A percentile compares a stretch with the other conserved stretches of the same genome.
Evolutionary conservation across 208 protist genomes (phyloP).

Genomic region (Trypanosoma vivax): DNA sequence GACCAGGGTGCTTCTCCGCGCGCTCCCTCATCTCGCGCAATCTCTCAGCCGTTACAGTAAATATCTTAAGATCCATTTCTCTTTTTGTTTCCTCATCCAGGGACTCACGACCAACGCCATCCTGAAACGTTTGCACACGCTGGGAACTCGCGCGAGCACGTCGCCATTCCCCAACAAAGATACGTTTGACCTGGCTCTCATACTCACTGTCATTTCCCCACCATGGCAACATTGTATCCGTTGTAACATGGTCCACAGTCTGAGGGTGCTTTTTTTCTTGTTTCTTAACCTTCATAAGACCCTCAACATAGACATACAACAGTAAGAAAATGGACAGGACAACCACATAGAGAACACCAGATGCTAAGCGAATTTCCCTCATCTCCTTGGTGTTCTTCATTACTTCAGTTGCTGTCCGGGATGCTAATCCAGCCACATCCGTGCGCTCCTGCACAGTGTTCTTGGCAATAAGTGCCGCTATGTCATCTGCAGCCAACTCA

Average conservation of each 20-base stretch:
- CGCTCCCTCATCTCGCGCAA: slow-evolving; percentile 67
- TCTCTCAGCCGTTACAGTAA: slow-evolving; percentile 72
- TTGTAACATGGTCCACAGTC: slow-evolving; percentile 56
- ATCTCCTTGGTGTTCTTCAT: slow-evolving; percentile 82
- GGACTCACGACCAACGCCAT: slow-evolving; percentile 71
- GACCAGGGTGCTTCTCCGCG: slow-evolving; percentile 46
- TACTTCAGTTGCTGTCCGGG: slow-evolving; percentile 70
- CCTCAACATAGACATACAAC: slow-evolving; percentile 60
- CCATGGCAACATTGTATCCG: slow-evolving; percentile 85
- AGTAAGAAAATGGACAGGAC: slow-evolving; percentile 38
- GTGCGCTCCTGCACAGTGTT: slow-evolving; percentile 57
- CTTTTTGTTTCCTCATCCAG: slow-evolving; percentile 60
- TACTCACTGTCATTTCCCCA: slow-evolving; percentile 87
- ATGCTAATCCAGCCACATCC: slow-evolving; percentile 70
- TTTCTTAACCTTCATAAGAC: slow-evolving; percentile 36
- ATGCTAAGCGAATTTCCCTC: slow-evolving; percentile 53
- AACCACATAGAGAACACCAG: slow-evolving; percentile 49
- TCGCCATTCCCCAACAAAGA: slow-evolving; percentile 85
- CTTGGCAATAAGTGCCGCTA: slow-evolving; percentile 74
- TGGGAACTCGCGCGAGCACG: slow-evolving; percentile 59
- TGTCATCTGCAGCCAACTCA: slow-evolving; percentile 49
- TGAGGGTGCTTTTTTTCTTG: slow-evolving; percentile 46
- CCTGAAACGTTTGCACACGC: slow-evolving; percentile 58
- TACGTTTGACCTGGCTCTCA: slow-evolving; percentile 84
- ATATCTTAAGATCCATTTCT: slow-evolving; percentile 81